Base-by-base conservation (phyloP, 257 asterid genomes). In the Solanum corneliomulleri region DNA sequence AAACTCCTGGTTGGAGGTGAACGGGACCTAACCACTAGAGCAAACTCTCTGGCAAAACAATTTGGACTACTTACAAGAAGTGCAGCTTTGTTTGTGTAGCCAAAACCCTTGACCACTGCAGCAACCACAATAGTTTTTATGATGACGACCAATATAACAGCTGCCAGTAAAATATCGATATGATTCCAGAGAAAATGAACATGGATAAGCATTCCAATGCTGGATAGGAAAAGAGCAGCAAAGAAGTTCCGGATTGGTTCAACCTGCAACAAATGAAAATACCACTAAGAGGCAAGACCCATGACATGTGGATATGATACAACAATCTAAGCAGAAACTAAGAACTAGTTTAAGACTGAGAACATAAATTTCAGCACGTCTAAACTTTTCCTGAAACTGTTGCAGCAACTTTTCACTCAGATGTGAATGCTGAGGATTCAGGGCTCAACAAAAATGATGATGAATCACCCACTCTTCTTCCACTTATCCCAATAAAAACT, bases 141-240 rank as follows among this genome's bases (percentile, higher is more conserved):
- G 33, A 92, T 86, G 83, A 95, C 90, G 89, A 95, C 98, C 92
- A 92, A 88, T 87, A 94, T 91, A 42, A 95, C 98, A 89, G 98
- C 91, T 88, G 98, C 98, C 90, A 95, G 82, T 89, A 95, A 88
- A 88, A 95, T 92, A 89, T 95, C 96, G 84, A 94, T 93, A 90
- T 95, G 98, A 90, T 93, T 94, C 98, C 98, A 95, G 29, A 95
- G 93, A 92, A 95, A 95, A 45, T 94, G 98, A 85, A 91, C 94
- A 89, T 94, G 96, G 84, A 95, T 95, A 88, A 95, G 96, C 98
- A 95, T 95, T 83, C 98, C 98, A 84, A 95, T 94, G 92, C 98
- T 95, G 91, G 98, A 93, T 2, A 95, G 95, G 87, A 95, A 95
- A 86, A 95, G 98, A 88, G 98, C 98, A 39, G 98, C 98, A 88